Evolutionary conservation across 805 yeast species (phyloP).

Genomic region (Wickerhamomyces rabaulensis): DNA sequence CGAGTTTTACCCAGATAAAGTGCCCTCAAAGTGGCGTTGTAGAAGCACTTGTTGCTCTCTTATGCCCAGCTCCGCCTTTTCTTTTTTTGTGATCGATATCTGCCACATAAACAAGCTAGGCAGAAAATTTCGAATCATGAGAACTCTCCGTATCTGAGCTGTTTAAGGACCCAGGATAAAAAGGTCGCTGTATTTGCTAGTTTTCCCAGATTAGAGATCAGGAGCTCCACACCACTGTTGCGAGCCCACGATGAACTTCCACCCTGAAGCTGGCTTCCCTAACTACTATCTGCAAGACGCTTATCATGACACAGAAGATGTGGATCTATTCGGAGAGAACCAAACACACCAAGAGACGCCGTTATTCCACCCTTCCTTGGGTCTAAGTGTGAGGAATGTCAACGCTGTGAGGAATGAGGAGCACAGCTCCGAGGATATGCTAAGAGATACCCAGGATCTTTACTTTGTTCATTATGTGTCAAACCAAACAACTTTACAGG

Average conservation of each 20-base stretch:
- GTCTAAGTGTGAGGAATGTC: neutral
- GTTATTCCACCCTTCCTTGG: neutral
- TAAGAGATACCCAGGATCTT: neutral
- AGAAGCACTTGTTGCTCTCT: too few species aligned
- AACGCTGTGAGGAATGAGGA: neutral
- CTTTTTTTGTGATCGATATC: too few species aligned
- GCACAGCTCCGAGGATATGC: neutral
- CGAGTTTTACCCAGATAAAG: neutral
- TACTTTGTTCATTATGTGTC: constrained; percentile 6
- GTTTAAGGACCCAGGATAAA: too few species aligned
- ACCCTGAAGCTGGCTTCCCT: neutral
- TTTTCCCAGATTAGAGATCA: too few species aligned
- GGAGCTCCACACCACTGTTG: too few species aligned
- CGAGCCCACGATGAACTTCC: neutral
- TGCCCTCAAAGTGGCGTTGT: neutral
- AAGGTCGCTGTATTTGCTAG: too few species aligned
- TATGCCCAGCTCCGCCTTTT: too few species aligned
- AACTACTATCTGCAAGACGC: neutral
- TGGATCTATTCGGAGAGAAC: neutral
- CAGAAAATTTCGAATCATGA: too few species aligned
- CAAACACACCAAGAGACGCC: neutral
- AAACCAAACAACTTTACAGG: constrained; percentile 2
- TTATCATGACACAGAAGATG: neutral
- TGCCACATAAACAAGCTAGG: too few species aligned
- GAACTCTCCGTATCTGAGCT: too few species aligned